Evolutionary conservation across 2,329 filamentous ascomycete genomes (phyloP).

Genomic region (Xylariaceae sp.): DNA sequence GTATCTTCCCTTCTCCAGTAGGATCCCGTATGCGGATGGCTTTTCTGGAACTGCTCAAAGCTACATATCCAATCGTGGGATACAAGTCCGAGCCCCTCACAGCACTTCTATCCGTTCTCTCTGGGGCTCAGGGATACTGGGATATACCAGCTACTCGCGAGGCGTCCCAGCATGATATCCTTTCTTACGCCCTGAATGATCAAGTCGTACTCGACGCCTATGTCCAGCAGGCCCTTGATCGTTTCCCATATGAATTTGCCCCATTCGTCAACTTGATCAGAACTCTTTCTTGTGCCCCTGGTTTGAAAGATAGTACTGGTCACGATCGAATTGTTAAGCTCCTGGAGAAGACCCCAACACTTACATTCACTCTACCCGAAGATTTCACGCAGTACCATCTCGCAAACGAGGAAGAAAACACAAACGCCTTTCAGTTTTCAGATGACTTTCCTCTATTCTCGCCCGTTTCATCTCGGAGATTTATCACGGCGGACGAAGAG

Average conservation of each 20-base stretch:
- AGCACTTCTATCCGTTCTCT: slow-evolving; percentile 60
- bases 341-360: slow-evolving; percentile 62
- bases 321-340: slow-evolving; percentile 52
- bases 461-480: slow-evolving; percentile 41
- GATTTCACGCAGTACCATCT: slow-evolving; percentile 71
- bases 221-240: slow-evolving; percentile 63
- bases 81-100: slow-evolving; percentile 69
- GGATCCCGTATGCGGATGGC: slow-evolving; percentile 58
- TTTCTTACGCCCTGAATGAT: slow-evolving; percentile 47
- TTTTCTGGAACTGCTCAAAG: slow-evolving; percentile 66
- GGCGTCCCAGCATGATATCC: slow-evolving; percentile 35
- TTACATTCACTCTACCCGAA: slow-evolving; percentile 72
- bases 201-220: slow-evolving; percentile 51
- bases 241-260: slow-evolving; percentile 80
- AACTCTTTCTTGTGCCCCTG: slow-evolving; percentile 51
- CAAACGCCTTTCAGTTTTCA: slow-evolving; percentile 67
- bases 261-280: slow-evolving; percentile 72
- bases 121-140: slow-evolving; percentile 50
- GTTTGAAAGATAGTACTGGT: slow-evolving; percentile 30
- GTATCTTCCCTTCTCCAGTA: slow-evolving; percentile 49
- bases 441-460: slow-evolving; percentile 60
- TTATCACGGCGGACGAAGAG: slow-evolving; percentile 42
- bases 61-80: slow-evolving; percentile 59
- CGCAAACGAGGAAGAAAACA: slow-evolving; percentile 79
- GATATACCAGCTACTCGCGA: slow-evolving; percentile 40